Evolutionary conservation across 768 basidiomycete species (phyloP).

Genomic region (Podaxis sp.): DNA sequence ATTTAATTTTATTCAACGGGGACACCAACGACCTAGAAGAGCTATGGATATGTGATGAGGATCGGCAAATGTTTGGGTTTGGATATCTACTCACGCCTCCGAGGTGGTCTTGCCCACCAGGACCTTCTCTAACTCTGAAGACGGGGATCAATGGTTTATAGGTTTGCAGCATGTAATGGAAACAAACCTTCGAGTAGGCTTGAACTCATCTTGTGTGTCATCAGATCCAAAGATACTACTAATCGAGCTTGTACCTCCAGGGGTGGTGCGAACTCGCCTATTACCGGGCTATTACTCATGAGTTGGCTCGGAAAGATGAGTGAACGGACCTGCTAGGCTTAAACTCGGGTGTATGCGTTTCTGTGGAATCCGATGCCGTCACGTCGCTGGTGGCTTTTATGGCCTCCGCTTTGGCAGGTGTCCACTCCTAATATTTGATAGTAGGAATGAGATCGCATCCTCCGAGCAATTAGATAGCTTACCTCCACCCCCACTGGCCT

Average conservation of each 20-base stretch:
- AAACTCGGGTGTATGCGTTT: slow-evolving; percentile 28
- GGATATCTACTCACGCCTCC: slow-evolving; percentile 26
- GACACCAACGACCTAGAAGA: slow-evolving; percentile 15
- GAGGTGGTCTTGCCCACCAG: slow-evolving; percentile 64
- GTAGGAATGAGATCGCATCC: not conserved
- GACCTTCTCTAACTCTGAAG: slow-evolving; percentile 58
- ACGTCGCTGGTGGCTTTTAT: not conserved
- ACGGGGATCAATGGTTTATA: slow-evolving; percentile 9
- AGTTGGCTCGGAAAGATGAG: not conserved
- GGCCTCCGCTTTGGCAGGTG: not conserved
- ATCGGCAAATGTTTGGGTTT: not conserved
- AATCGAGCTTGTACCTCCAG: slow-evolving; percentile 40
- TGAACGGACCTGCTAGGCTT: slow-evolving; percentile 49
- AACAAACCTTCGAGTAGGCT: slow-evolving; percentile 63
- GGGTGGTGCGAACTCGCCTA: slow-evolving; percentile 41
- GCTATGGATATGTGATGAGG: slow-evolving; percentile 3
- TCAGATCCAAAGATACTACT: slow-evolving; percentile 42
- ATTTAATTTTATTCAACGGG: not conserved
- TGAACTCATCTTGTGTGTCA: slow-evolving; percentile 45
- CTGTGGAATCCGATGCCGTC: slow-evolving; percentile 26
- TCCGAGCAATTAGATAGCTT: not conserved
- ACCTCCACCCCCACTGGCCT: slow-evolving; percentile 18
- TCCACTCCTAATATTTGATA: not conserved
- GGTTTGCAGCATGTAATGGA: not conserved
- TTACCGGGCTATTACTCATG: not conserved